Base-by-base conservation (phyloP, 148 eudicot species). In the Spergularia bocconei region DNA sequence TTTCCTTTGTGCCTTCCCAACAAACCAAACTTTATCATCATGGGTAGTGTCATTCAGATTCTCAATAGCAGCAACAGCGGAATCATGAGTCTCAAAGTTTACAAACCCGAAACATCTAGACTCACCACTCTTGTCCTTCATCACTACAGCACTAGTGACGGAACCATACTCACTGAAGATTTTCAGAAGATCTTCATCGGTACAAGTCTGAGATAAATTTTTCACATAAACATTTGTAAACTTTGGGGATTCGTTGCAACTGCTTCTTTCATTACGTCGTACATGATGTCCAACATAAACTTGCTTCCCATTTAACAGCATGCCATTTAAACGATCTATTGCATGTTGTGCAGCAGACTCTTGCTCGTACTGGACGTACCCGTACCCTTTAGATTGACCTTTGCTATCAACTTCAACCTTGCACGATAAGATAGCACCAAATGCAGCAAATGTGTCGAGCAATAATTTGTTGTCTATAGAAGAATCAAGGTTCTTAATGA, bases 141-240 rank as follows among this genome's bases (percentile, higher is more conserved):
- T 85, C 13, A 90, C 86, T 65, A 85, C 85, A 20, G 86, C 84
- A 76, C 92, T 88, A n/a, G 89, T 88, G 12, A 90, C 83, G 4
- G 75, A 19, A 23, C 95, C 95, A 85, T 76, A 85, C 25, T 80
- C 74, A 19, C 75, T 65, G 70, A 90, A 88, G 10, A 60, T 62
- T 41, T 71, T 82, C 76, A 66, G 39, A 44, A 90, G 82, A 7
- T 85, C 87, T 69, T 87, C 84, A 63, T 88, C 87, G 4, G 83
- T 83, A 15, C 66, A 76, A 13, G 56, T 64, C 51, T 88, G 87
- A 4, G 85, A 48, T 14, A 90, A 67, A 52, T 88, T 85, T 25
- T 90, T 90, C 61, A 90, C 92, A 78, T 80, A 90, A 56, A 90
- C 79, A 78, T 90, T 90, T 5, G 88, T 88, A 76, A 86, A 90